Evolutionary conservation across 495 filamentous ascomycete species (phyloP).

Genomic region (Neurospora pannonica): DNA sequence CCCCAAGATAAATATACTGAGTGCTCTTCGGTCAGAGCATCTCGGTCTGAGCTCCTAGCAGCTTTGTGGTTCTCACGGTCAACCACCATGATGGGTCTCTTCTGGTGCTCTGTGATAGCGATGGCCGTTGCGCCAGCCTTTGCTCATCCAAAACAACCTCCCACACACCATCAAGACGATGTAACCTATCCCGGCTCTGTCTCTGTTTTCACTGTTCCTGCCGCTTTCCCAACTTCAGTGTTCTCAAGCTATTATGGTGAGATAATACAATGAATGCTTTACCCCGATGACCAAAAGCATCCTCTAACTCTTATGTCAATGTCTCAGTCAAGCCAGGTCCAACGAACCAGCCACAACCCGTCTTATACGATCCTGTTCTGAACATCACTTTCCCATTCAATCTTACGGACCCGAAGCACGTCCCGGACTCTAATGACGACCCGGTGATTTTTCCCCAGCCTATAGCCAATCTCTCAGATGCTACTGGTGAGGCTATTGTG

Average conservation of each 20-base stretch:
- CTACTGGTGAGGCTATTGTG: conserved; percentile 32
- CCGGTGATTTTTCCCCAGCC: conserved; percentile 40
- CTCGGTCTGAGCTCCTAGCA: not conserved
- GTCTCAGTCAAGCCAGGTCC: conserved; percentile 33
- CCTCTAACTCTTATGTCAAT: not conserved
- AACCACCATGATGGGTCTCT: not conserved
- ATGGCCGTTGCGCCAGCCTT: not conserved
- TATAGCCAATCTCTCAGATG: conserved; percentile 29
- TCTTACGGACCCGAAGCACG: conserved; percentile 44
- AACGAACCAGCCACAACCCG: conserved; percentile 49
- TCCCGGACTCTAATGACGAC: conserved; percentile 40
- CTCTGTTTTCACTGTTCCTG: conserved; percentile 39
- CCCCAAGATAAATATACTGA: not conserved
- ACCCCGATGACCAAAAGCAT: not conserved
- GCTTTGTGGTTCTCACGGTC: not conserved
- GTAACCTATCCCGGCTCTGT: conserved; percentile 7
- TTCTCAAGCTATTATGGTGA: conserved; percentile 41
- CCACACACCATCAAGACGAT: not conserved
- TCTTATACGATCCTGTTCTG: conserved; percentile 46
- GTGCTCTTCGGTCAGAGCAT: not conserved
- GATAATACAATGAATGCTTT: not conserved
- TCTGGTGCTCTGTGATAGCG: not conserved
- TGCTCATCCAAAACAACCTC: not conserved
- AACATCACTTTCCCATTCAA: conserved; percentile 48
- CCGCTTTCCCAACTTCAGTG: conserved; percentile 45